Evolutionary conservation across 306 rosid genomes (phyloP).

Genomic region (Cucurbita pepo): DNA sequence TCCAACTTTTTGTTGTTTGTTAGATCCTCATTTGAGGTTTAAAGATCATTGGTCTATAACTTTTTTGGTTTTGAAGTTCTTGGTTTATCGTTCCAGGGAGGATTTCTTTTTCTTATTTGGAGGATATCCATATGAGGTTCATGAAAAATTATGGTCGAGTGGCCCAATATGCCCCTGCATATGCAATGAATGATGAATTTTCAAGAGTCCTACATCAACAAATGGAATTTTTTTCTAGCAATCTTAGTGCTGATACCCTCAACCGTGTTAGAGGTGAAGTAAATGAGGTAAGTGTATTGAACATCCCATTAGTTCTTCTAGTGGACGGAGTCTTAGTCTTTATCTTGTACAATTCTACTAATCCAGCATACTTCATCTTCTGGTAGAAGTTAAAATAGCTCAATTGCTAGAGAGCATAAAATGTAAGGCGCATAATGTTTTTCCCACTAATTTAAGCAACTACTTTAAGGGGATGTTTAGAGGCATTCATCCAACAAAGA

Average conservation of each 20-base stretch:
- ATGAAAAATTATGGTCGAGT: slow-evolving; percentile 93
- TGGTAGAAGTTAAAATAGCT: neutral
- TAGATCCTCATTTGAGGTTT: neutral
- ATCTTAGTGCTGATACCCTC: slow-evolving; percentile 71
- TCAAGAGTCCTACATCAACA: slow-evolving; percentile 96
- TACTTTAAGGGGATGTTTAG: neutral
- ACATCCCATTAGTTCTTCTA: neutral
- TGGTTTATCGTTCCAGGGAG: slow-evolving; percentile 47
- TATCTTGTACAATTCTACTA: neutral
- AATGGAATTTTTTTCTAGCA: slow-evolving; percentile 91
- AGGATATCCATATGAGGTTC: slow-evolving; percentile 93
- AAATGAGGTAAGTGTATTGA: slow-evolving; percentile 69
- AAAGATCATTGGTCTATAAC: neutral
- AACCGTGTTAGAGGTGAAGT: slow-evolving; percentile 90
- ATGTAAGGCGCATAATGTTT: neutral
- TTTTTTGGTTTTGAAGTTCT: slow-evolving; percentile 4
- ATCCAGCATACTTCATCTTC: neutral
- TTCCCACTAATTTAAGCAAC: neutral
- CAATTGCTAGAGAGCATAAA: neutral
- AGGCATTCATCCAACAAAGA: neutral
- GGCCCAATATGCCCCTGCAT: slow-evolving; percentile 76
- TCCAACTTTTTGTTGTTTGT: neutral
- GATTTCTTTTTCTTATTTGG: slow-evolving; percentile 88
- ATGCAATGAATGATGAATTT: slow-evolving; percentile 97
- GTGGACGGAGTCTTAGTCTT: neutral